Evolutionary conservation across 202 grass and related monocot genomes (phyloP).

Genomic region (Schoenoplectus triqueter): DNA sequence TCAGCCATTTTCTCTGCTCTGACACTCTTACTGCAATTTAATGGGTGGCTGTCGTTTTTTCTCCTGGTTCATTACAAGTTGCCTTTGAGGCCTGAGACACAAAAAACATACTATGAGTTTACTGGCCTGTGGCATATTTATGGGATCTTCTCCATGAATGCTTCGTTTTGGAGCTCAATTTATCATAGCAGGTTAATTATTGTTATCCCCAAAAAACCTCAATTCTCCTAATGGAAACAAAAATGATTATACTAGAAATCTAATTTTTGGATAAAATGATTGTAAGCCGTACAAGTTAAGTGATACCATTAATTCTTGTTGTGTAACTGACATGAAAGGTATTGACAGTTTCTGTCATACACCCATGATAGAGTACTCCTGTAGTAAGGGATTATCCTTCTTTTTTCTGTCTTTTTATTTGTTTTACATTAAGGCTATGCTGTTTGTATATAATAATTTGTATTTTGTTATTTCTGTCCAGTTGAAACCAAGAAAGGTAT

Average conservation of each 20-base stretch:
- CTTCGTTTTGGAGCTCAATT: conserved; percentile 94
- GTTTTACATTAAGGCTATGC: neutral
- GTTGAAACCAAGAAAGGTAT: neutral
- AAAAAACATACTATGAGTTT: conserved; percentile 81
- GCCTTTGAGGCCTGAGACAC: conserved; percentile 65
- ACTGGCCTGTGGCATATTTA: conserved; percentile 89
- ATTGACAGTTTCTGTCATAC: neutral
- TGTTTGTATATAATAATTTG: neutral
- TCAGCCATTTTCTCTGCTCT: conserved; percentile 82
- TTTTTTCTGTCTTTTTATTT: neutral
- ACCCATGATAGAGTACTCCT: neutral
- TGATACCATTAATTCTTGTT: neutral
- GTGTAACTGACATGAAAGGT: conserved; percentile 14
- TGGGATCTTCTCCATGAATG: conserved; percentile 81
- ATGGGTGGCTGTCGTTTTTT: conserved; percentile 91
- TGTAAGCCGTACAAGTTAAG: conserved; percentile 7
- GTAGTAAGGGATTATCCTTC: neutral
- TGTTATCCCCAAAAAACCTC: neutral
- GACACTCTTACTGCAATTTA: conserved; percentile 77
- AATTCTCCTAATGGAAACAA: neutral
- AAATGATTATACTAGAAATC: neutral
- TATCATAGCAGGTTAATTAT: conserved; percentile 76
- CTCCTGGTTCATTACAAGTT: conserved; percentile 82
- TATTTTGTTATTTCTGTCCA: neutral
- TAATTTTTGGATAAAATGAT: neutral